Conservation (phyloP, 2,329 filamentous ascomycete genomes). For the Clarireedia sp. region DNA sequence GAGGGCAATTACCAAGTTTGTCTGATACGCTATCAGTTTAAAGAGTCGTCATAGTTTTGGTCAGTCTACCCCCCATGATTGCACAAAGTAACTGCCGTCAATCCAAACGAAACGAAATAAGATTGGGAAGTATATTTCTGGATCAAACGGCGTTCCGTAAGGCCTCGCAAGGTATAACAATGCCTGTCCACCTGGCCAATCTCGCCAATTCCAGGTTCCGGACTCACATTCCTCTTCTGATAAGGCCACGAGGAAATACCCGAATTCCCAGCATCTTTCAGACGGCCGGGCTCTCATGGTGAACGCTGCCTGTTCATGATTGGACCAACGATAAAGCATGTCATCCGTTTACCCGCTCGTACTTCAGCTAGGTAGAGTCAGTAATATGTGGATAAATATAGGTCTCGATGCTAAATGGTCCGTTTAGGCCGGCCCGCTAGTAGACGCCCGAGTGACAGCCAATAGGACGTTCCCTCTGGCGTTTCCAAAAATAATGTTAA, state of each 20-base stretch:
- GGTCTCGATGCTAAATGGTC: background rate
- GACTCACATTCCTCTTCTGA: background rate
- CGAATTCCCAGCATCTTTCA: background rate
- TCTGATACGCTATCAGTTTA: background rate
- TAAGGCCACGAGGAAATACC: background rate
- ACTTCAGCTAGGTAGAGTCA: background rate
- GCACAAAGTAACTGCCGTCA: background rate
- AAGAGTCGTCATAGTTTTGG: background rate
- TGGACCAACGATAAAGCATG: background rate
- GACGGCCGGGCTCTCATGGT: background rate
- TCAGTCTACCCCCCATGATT: background rate
- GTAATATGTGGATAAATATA: background rate
- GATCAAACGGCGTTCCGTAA: background rate
- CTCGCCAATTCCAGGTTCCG: background rate
- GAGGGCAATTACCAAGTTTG: slow-evolving; percentile 6
- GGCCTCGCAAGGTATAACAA: background rate
- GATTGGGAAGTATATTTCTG: background rate
- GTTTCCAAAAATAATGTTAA: background rate
- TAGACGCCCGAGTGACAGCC: background rate
- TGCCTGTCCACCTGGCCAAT: background rate
- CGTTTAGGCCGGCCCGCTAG: background rate
- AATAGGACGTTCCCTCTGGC: background rate
- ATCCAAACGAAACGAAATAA: background rate
- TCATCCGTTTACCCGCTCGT: background rate
- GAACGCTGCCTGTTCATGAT: background rate